Evolutionary conservation across 2,329 filamentous ascomycete species (phyloP), one percentile per base, ranked within the genome.

Genomic region (Dryadomyces quercus-mongolicae): DNA sequence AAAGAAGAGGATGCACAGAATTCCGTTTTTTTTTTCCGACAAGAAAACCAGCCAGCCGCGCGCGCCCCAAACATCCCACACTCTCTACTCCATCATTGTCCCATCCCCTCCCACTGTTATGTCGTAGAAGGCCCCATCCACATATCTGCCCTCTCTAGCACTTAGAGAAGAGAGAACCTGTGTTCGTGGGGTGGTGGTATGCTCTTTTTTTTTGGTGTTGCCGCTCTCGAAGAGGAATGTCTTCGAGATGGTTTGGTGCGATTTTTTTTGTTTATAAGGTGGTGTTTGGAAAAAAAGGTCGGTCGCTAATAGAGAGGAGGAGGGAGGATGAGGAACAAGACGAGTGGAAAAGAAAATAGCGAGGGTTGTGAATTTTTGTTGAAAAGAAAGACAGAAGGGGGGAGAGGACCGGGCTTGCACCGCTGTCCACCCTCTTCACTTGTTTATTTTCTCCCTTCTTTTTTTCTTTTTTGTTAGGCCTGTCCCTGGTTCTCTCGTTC

Each of bases 41-140:
- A 54, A 54, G 55, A 56, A 54, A 56, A 57, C 58, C 56, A 56
- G 56, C 56, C 58, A 55, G 58, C 58, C 58, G 51, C 56, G 55
- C 55, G 58, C 58, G 54, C 55, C 51, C 18, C 47, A 53, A 44
- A 36, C 44, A 48, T 55, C 49, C 53, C 25, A 38, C n/a, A 40
- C 43, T 47, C 44, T 25, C 49, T 43, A 20, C 36, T 38, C 21
- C 15, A 20, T 46, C n/a, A 13, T 51, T 21, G 13, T 20, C 5
- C 43, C 49, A 10, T 31, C 46, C 46, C 18, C 34, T 22, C 38
- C 22, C 40, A 12, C 49, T 31, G 12, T 42, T 22, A 15, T 54
- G n/a, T 34, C 15, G 34, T 31, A 34, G 36, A 9, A n/a, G 31
- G 36, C 34, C 21, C 18, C 42, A 47, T 38, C 51, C 44, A 51